These are phyloP conservation scores for Botrytis hyacinthi DNA, from an alignment of 2,329 filamentous ascomycete genomes.

Conservation along the genomic window DNA sequence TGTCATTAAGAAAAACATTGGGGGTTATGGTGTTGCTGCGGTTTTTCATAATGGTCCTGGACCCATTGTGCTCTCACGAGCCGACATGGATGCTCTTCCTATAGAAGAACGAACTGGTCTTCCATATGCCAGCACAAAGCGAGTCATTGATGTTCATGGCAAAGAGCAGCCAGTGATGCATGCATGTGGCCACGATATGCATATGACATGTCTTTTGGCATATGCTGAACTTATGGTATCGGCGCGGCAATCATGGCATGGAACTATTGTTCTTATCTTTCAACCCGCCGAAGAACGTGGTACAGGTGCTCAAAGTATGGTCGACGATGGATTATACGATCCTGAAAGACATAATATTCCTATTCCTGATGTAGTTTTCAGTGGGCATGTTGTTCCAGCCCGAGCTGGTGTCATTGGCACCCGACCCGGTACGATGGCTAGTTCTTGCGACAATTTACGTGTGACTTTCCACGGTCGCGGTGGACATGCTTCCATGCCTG, in stretches of 20 bases:
- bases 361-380: constrained; percentile 53
- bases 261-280: constrained; percentile 62
- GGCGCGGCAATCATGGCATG: constrained; percentile 50
- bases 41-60: constrained; percentile 55
- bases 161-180: constrained; percentile 60
- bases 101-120: constrained; percentile 55
- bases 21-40: constrained; percentile 57
- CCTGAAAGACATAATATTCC: constrained; percentile 44
- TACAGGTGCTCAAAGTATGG: constrained; percentile 61
- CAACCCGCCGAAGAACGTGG: constrained; percentile 66
- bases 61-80: constrained; percentile 54
- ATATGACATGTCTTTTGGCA: constrained; percentile 57
- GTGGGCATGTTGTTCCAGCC: constrained; percentile 49
- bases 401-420: constrained; percentile 39
- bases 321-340: constrained; percentile 55
- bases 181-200: constrained; percentile 66
- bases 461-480: constrained; percentile 43
- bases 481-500: constrained; percentile 44
- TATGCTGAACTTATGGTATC: constrained; percentile 50
- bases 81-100: constrained; percentile 62
- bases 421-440: constrained; percentile 38
- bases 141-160: constrained; percentile 41
- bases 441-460: constrained; percentile 40
- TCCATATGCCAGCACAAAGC: constrained; percentile 51
- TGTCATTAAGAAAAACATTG: constrained; percentile 50